Percentiles rank a stretch among this genome's conserved stretches.
These are phyloP conservation scores for Ophiorrhiza pumila DNA, from an alignment of 257 asterid species.

Conservation along the genomic window DNA sequence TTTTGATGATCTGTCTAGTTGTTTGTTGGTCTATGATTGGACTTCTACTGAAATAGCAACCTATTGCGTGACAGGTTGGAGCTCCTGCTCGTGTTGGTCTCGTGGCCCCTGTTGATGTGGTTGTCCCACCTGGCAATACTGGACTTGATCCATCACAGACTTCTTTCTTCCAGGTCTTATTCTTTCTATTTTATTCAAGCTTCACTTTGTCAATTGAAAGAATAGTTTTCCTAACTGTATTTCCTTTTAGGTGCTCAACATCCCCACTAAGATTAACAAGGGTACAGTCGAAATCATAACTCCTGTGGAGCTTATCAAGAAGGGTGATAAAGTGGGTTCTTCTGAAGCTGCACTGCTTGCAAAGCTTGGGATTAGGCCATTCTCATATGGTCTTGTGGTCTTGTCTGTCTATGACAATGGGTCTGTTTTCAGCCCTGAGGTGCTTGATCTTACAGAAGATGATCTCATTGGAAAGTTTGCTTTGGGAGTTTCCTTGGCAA, in stretches of 20 bases:
- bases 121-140: conserved; percentile 95
- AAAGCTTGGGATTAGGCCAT: conserved; percentile 90
- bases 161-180: conserved; percentile 83
- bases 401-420: conserved; percentile 74
- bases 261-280: conserved; percentile 97
- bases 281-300: conserved; percentile 97
- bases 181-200: not conserved
- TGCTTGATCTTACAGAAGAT: conserved; percentile 80
- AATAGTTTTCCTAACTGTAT: not conserved
- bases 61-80: conserved; percentile 59
- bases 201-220: too few species aligned
- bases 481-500: conserved; percentile 67
- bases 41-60: not conserved
- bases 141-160: conserved; percentile 97
- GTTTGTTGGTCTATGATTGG: too few species aligned
- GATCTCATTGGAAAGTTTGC: conserved; percentile 78
- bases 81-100: conserved; percentile 99
- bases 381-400: conserved; percentile 83
- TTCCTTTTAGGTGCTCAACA: conserved; percentile 64
- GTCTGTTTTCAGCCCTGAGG: conserved; percentile 84
- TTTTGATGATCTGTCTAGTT: not conserved
- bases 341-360: conserved; percentile 94
- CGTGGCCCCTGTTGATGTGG: conserved; percentile 89
- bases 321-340: conserved; percentile 97
- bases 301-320: conserved; percentile 91